Conservation (phyloP, 1,284 basidiomycete genomes). For the Lentinula novae-zelandiae region DNA sequence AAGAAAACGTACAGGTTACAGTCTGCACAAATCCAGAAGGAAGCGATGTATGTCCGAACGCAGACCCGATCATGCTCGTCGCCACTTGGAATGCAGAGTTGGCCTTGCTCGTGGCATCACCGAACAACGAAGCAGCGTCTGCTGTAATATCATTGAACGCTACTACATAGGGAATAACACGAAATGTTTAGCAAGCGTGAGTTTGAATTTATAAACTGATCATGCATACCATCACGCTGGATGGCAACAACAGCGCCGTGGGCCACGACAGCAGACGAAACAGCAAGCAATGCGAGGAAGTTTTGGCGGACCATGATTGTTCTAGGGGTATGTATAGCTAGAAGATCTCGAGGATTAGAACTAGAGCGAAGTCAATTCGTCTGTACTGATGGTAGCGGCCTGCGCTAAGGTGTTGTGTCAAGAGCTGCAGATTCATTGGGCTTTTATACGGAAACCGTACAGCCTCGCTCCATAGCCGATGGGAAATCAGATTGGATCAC, state of each 20-base stretch:
- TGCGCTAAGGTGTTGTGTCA: background rate
- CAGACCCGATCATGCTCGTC: background rate
- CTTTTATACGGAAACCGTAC: background rate
- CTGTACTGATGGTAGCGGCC: background rate
- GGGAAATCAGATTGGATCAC: background rate
- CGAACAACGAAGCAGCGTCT: background rate
- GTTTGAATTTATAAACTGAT: background rate
- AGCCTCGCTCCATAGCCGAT: background rate
- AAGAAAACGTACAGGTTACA: background rate
- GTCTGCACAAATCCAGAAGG: background rate
- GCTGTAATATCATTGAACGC: background rate
- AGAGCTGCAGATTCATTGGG: background rate
- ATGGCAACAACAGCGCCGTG: background rate
- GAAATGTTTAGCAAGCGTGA: background rate
- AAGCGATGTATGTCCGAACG: background rate
- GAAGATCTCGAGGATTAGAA: background rate
- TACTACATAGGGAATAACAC: background rate
- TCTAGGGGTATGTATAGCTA: background rate
- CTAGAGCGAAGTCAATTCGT: constrained; percentile 2
- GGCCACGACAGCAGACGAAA: background rate
- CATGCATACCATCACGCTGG: background rate
- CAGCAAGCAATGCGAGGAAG: background rate
- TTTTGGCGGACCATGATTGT: background rate
- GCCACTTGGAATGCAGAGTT: background rate
- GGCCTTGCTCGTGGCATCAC: background rate